These are phyloP conservation scores for Apiospora phragmitis DNA, from an alignment of 2,329 filamentous ascomycete genomes.

Conservation along the genomic window DNA sequence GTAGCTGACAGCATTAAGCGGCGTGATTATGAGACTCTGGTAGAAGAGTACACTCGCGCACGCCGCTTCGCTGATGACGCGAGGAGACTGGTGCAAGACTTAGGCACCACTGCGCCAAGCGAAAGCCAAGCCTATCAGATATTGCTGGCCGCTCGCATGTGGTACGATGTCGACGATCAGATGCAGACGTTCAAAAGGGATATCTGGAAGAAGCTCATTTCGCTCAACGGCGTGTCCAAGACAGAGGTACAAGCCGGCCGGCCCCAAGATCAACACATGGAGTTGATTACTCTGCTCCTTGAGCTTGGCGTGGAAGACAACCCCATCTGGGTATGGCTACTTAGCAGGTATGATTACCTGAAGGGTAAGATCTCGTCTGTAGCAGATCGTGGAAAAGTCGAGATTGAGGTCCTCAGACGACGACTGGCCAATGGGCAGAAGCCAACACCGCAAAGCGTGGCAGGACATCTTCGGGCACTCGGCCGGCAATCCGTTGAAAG, in stretches of 20 bases:
- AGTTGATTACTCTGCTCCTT: conserved; percentile 84
- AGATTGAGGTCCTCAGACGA: conserved; percentile 87
- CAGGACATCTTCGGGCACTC: conserved; percentile 74
- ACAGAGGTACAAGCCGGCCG: conserved; percentile 53
- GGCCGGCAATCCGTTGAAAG: conserved; percentile 66
- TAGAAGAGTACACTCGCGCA: conserved; percentile 86
- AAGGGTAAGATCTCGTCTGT: conserved; percentile 80
- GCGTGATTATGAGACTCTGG: conserved; percentile 83
- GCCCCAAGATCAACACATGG: conserved; percentile 82
- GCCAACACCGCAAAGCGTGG: conserved; percentile 67
- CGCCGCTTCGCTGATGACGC: conserved; percentile 79
- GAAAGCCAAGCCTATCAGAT: conserved; percentile 85
- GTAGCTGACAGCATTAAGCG: conserved; percentile 85
- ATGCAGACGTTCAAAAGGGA: conserved; percentile 86
- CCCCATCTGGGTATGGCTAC: conserved; percentile 93
- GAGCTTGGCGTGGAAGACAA: conserved; percentile 95
- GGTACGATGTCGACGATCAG: conserved; percentile 88
- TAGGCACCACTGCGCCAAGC: conserved; percentile 58
- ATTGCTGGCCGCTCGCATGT: conserved; percentile 87
- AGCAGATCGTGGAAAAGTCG: conserved; percentile 83
- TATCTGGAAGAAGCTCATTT: conserved; percentile 78
- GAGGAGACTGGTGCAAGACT: conserved; percentile 62
- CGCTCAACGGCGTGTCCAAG: conserved; percentile 57
- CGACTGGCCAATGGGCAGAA: conserved; percentile 74
- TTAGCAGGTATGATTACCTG: conserved; percentile 85